A percentile compares a stretch with the other conserved stretches of the same genome.
These are phyloP conservation scores for Scytalidium lignicola DNA, from an alignment of 2,329 filamentous ascomycete species.

Conservation along the genomic window DNA sequence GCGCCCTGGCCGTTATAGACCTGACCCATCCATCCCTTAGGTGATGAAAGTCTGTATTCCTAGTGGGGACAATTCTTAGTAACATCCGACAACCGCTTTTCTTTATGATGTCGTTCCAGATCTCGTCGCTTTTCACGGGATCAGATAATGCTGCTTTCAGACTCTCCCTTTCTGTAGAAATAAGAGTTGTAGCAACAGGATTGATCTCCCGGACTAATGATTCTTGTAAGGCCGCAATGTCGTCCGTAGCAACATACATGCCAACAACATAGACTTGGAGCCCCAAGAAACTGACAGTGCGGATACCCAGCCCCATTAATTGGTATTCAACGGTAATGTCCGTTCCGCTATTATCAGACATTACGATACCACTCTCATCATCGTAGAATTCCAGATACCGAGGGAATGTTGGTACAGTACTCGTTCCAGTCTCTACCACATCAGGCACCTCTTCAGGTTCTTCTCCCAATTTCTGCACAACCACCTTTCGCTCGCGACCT, in stretches of 20 bases:
- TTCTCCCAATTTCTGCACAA: slow-evolving; percentile 25
- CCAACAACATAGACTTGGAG: slow-evolving; percentile 96
- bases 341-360: slow-evolving; percentile 4
- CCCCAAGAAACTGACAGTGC: slow-evolving; percentile 81
- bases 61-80: slow-evolving; percentile 81
- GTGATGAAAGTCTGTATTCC: slow-evolving; percentile 92
- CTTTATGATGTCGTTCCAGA: slow-evolving; percentile 69
- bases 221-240: slow-evolving; percentile 75
- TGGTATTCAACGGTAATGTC: slow-evolving; percentile 63
- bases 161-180: slow-evolving; percentile 72
- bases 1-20: slow-evolving; percentile 70
- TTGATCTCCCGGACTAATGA: slow-evolving; percentile 73
- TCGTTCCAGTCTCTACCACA: slow-evolving; percentile 24
- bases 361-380: slow-evolving; percentile 9
- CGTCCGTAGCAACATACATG: slow-evolving; percentile 79
- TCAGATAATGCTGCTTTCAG: slow-evolving; percentile 68
- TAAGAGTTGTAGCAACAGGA: slow-evolving; percentile 73
- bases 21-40: slow-evolving; percentile 87
- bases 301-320: slow-evolving; percentile 78
- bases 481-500: slow-evolving; percentile 23
- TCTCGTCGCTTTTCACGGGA: slow-evolving; percentile 59
- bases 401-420: slow-evolving; percentile 26
- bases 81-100: slow-evolving; percentile 66
- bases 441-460: slow-evolving; percentile 34
- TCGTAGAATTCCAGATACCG: slow-evolving; percentile 22